Conservation (phyloP, 179 eudicot genomes). For the Sideroxylon spinosum region DNA sequence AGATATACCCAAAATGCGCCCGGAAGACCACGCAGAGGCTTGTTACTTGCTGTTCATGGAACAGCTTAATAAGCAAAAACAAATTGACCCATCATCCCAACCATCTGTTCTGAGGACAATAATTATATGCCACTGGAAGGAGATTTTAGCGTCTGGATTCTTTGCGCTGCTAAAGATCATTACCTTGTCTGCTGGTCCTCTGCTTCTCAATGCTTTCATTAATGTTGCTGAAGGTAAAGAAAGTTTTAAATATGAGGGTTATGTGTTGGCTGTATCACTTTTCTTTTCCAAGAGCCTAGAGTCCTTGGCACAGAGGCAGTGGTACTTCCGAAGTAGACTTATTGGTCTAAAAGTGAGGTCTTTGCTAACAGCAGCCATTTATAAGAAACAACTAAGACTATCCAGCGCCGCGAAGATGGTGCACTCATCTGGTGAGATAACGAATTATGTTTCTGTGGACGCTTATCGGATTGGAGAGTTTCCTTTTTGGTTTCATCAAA, state of each 20-base stretch:
- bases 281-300: slow-evolving; percentile 42
- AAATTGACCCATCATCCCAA: slow-evolving; percentile 15
- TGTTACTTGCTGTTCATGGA: slow-evolving; percentile 38
- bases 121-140: slow-evolving; percentile 37
- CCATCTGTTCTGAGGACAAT: slow-evolving; percentile 33
- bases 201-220: slow-evolving; percentile 48
- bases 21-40: slow-evolving; percentile 39
- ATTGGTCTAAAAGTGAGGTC: slow-evolving; percentile 46
- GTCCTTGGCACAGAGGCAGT: slow-evolving; percentile 49
- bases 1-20: slow-evolving; percentile 43
- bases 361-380: slow-evolving; percentile 44
- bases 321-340: slow-evolving; percentile 47
- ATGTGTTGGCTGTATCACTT: slow-evolving; percentile 29
- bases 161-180: slow-evolving; percentile 41
- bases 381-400: slow-evolving; percentile 42
- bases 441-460: slow-evolving; percentile 44
- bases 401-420: slow-evolving; percentile 40
- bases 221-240: slow-evolving; percentile 45
- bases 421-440: slow-evolving; percentile 49
- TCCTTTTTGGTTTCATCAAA: slow-evolving; percentile 54
- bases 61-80: slow-evolving; percentile 26
- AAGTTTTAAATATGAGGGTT: slow-evolving; percentile 36
- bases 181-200: slow-evolving; percentile 43
- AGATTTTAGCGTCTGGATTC: slow-evolving; percentile 37
- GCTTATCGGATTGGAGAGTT: slow-evolving; percentile 53